These are phyloP conservation scores for Lanmaoa pseudosensibilis DNA, from an alignment of 768 basidiomycete species.

Conservation along the genomic window DNA sequence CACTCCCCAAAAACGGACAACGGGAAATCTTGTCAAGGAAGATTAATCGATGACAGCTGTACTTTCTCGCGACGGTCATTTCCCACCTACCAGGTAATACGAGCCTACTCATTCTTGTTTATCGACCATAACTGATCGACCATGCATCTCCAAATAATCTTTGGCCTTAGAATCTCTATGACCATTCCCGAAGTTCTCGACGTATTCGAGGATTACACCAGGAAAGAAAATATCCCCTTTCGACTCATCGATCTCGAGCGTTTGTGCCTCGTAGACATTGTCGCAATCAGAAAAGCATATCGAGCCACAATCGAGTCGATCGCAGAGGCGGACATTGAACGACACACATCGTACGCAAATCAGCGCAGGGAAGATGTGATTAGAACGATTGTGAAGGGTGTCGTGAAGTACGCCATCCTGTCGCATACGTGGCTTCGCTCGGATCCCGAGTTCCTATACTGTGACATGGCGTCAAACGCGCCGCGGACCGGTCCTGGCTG, in stretches of 20 bases:
- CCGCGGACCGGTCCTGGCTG: constrained; percentile 7
- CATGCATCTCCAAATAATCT: background rate
- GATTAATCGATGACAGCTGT: too few relatives aligned
- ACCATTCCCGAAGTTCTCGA: constrained; percentile 17
- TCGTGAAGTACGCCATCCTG: constrained; percentile 24
- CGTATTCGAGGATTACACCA: constrained; percentile 11
- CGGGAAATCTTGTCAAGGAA: too few relatives aligned
- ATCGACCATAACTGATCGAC: background rate
- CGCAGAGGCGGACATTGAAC: constrained; percentile 21
- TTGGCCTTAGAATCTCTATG: constrained; percentile 6
- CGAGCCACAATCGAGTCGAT: constrained; percentile 14
- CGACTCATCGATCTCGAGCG: constrained; percentile 19
- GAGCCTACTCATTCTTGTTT: background rate
- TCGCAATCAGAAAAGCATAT: constrained; percentile 1
- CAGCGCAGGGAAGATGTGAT: constrained; percentile 26
- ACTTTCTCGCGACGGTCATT: background rate
- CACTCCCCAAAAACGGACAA: background rate
- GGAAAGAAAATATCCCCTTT: constrained; percentile 10
- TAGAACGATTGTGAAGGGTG: constrained; percentile 18
- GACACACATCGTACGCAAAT: constrained; percentile 24
- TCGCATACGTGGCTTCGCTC: constrained; percentile 12
- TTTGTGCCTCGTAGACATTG: constrained; percentile 13
- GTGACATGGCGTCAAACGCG: constrained; percentile 3
- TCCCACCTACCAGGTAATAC: background rate
- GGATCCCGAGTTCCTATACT: background rate